These are phyloP conservation scores for Talinum fruticosum DNA, from an alignment of 148 eudicot species.

Conservation along the genomic window DNA sequence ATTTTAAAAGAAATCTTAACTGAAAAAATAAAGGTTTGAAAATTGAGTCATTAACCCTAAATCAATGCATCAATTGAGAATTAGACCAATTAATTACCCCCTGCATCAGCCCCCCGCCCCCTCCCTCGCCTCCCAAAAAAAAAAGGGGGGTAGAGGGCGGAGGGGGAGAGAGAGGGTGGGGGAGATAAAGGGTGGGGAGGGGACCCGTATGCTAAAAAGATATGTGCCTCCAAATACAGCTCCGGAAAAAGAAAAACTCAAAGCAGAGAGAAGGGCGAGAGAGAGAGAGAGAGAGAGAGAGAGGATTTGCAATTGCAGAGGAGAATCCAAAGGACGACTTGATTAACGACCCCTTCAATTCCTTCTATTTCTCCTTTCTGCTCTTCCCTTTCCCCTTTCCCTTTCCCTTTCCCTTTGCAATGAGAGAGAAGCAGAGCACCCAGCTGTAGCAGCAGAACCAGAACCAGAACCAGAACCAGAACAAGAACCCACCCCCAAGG, in stretches of 20 bases:
- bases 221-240: conserved; percentile 17
- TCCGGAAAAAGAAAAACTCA: not conserved
- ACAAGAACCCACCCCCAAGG: too few species aligned
- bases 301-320: conserved; percentile 20
- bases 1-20: too few species aligned
- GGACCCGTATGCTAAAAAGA: conserved; percentile 18
- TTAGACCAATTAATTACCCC: not conserved
- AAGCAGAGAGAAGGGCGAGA: not conserved
- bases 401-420: too few species aligned
- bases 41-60: not conserved
- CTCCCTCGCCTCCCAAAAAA: too few species aligned
- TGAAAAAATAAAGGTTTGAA: too few species aligned
- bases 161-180: not conserved
- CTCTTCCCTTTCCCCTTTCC: too few species aligned
- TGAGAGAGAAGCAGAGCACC: conserved; percentile 7
- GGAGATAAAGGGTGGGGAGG: not conserved
- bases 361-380: not conserved
- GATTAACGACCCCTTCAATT: conserved; percentile 14
- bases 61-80: not conserved
- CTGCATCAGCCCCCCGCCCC: too few species aligned
- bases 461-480: too few species aligned
- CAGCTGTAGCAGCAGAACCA: not conserved
- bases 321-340: conserved; percentile 31
- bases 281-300: not conserved
- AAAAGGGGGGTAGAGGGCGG: too few species aligned